phyloP scores from a whole-genome alignment of 2,329 filamentous ascomycete genomes.

The Monilinia laxa region DNA sequence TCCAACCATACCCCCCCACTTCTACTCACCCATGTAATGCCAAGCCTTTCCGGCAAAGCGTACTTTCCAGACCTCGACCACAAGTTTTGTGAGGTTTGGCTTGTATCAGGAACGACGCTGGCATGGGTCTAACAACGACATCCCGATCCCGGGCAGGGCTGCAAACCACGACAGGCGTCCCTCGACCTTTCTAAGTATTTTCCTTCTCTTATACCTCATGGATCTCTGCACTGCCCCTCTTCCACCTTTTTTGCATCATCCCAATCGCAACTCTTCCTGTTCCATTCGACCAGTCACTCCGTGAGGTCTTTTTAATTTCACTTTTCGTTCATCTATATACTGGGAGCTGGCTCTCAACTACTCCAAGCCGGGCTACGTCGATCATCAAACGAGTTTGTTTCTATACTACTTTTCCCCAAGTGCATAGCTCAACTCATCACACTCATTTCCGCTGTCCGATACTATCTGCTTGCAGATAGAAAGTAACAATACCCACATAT shows the following conservation, averaged over 20 bases:
- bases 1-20: slow-evolving; percentile 17
- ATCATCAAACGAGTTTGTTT: slow-evolving; percentile 47
- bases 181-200: slow-evolving; percentile 42
- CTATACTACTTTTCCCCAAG: slow-evolving; percentile 37
- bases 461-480: slow-evolving; percentile 34
- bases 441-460: slow-evolving; percentile 39
- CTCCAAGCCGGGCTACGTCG: slow-evolving; percentile 43
- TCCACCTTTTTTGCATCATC: slow-evolving; percentile 47
- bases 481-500: slow-evolving; percentile 40
- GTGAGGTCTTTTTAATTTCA: slow-evolving; percentile 47
- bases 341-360: slow-evolving; percentile 58
- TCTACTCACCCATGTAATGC: slow-evolving; percentile 24
- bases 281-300: slow-evolving; percentile 52
- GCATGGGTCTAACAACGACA: slow-evolving; percentile 37
- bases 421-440: slow-evolving; percentile 47
- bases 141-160: slow-evolving; percentile 39
- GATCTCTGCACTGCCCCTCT: slow-evolving; percentile 52
- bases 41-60: slow-evolving; percentile 34
- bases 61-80: slow-evolving; percentile 36
- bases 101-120: slow-evolving; percentile 39
- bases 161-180: slow-evolving; percentile 37
- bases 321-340: slow-evolving; percentile 49
- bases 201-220: slow-evolving; percentile 53
- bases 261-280: slow-evolving; percentile 45
- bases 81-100: slow-evolving; percentile 38